Evolutionary conservation across 2,329 filamentous ascomycete genomes (phyloP), one percentile per base, ranked within the genome.

Genomic region (Diaporthe amygdali): DNA sequence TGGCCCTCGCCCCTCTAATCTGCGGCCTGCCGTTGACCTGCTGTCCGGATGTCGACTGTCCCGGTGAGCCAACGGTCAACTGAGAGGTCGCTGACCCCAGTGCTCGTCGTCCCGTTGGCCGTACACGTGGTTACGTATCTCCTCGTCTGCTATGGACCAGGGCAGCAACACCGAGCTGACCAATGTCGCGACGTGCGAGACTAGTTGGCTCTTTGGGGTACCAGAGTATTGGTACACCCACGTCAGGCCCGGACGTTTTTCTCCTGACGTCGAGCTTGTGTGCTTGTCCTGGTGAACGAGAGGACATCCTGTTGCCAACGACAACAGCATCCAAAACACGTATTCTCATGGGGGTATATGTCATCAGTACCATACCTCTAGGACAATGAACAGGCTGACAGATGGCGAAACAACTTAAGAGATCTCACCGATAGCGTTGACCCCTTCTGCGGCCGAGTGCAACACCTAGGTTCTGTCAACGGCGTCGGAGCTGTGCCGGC

Each of bases 131-230:
- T 37, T 37, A 10, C 52, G 34, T 9, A 20, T 39, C 25, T 15
- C 32, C 37, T 52, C 34, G 41, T 54, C 46, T 64, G 15, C 22
- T 52, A 52, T 52, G 22, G 34, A 47, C 46, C 47, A 39, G n/a
- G 49, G 63, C 14, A 17, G 34, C 25, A 52, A 47, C 55, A 47
- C 59, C 41, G 59, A 64, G 41, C 41, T 64, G 59, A 4, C 44
- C 41, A 64, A 64, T 44, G 59, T 64, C 22, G 14, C 59, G 27
- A 49, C 12, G 59, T 49, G 59, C 44, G 30, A 64, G 44, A 9
- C n/a, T 64, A 44, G 44, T 49, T n/a, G n/a, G 30, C 59, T 4
- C 37, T n/a, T n/a, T 64, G 49, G 59, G 59, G 59, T 64, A 64
- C 59, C 59, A 37, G n/a, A 64, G 44, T 49, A 25, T 37, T 32